phyloP scores from a whole-genome alignment of 768 basidiomycete genomes.

The Sarcomyxa edulis region DNA sequence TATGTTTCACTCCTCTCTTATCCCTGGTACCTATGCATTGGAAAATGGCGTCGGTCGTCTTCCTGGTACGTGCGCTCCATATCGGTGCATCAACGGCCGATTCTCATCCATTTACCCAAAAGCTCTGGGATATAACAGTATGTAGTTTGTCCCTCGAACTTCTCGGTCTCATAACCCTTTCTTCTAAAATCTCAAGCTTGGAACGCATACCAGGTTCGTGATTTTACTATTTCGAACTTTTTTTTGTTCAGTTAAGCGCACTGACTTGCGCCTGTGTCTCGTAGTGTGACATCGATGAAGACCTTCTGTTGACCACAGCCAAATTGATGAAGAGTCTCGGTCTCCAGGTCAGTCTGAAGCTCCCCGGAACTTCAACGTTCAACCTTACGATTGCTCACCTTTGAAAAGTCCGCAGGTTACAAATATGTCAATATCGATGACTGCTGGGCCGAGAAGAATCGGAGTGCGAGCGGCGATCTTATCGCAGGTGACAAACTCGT shows the following conservation, averaged over 20 bases:
- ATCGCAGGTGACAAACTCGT: slow-evolving; percentile 35
- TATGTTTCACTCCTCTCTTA: no score
- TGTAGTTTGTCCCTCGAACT: slow-evolving; percentile 16
- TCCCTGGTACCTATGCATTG: no score
- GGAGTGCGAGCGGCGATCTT: slow-evolving; percentile 45
- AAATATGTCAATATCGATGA: slow-evolving; percentile 60
- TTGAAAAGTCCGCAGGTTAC: slow-evolving; percentile 58
- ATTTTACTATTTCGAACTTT: not conserved
- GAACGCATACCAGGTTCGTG: slow-evolving; percentile 63
- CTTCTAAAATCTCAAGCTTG: slow-evolving; percentile 37
- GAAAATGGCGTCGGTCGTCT: slow-evolving; percentile 33
- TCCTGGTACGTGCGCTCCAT: slow-evolving; percentile 24
- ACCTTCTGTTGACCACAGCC: slow-evolving; percentile 44
- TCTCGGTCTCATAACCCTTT: not conserved
- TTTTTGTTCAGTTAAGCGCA: not conserved
- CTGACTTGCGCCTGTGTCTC: slow-evolving; percentile 12
- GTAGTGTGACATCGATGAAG: slow-evolving; percentile 56
- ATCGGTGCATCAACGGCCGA: not conserved
- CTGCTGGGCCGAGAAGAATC: slow-evolving; percentile 55
- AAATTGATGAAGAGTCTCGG: slow-evolving; percentile 53
- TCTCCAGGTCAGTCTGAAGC: slow-evolving; percentile 36
- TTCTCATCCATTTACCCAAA: not conserved
- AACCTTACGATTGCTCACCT: no score
- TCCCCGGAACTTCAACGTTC: no score
- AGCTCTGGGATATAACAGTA: slow-evolving; percentile 67